phyloP scores from a whole-genome alignment of 805 yeast species.

The Saturnispora besseyi region DNA sequence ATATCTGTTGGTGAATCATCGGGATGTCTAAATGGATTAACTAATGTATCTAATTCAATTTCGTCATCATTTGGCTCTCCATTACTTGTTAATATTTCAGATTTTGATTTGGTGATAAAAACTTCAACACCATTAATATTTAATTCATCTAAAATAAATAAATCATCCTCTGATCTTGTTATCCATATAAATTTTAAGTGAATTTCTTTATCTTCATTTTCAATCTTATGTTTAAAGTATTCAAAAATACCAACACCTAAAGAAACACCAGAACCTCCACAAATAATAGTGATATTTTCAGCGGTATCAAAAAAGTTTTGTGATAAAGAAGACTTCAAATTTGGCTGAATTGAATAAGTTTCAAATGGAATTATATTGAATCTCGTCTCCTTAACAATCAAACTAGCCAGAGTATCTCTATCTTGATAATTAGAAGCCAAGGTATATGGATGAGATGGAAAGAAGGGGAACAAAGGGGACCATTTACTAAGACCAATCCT shows the following conservation, averaged over 20 bases:
- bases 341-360: slow-evolving; percentile 33
- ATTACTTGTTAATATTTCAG: not conserved
- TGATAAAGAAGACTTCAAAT: slow-evolving; percentile 35
- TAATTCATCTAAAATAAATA: slow-evolving; percentile 36
- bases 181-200: slow-evolving; percentile 46
- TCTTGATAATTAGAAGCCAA: slow-evolving; percentile 33
- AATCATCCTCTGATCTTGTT: slow-evolving; percentile 36
- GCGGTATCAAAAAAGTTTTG: slow-evolving; percentile 39
- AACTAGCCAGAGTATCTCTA: slow-evolving; percentile 29
- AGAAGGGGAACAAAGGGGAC: slow-evolving; percentile 36
- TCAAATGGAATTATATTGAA: slow-evolving; percentile 28
- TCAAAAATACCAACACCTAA: slow-evolving; percentile 47
- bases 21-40: slow-evolving; percentile 8
- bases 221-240: slow-evolving; percentile 26
- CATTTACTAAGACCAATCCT: slow-evolving; percentile 35
- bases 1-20: slow-evolving; percentile 4
- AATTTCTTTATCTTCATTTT: slow-evolving; percentile 20
- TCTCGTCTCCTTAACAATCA: slow-evolving; percentile 38
- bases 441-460: slow-evolving; percentile 64
- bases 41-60: slow-evolving; percentile 21
- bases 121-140: slow-evolving; percentile 29
- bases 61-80: slow-evolving; percentile 14
- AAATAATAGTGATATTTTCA: slow-evolving; percentile 42
- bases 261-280: slow-evolving; percentile 73
- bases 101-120: slow-evolving; percentile 27